These are phyloP conservation scores for Pseudogymnoascus sp. DNA, from an alignment of 2,329 filamentous ascomycete species.

Conservation along the genomic window DNA sequence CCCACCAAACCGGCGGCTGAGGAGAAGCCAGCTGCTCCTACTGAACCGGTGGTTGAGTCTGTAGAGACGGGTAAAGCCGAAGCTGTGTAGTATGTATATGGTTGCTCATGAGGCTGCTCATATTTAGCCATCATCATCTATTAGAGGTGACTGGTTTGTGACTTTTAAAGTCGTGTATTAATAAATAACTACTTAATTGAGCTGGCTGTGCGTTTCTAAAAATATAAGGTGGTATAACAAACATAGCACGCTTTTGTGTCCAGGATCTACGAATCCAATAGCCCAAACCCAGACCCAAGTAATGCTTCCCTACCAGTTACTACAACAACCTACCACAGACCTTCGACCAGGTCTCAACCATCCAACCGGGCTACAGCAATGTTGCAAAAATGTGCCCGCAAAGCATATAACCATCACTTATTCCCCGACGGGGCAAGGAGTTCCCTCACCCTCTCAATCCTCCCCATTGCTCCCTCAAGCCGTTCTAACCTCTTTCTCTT, in stretches of 20 bases:
- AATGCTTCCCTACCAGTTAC: neutral
- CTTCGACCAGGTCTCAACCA: neutral
- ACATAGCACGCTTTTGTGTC: neutral
- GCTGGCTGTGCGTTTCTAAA: neutral
- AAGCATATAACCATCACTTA: neutral
- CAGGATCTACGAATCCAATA: neutral
- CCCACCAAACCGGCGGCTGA: neutral
- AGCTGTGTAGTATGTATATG: neutral
- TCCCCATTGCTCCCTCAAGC: conserved; percentile 59
- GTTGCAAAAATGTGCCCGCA: neutral
- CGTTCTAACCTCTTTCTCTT: conserved; percentile 60
- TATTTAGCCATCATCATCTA: neutral
- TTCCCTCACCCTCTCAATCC: conserved; percentile 61
- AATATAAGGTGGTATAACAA: neutral
- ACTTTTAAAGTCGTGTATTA: neutral
- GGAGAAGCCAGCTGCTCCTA: neutral
- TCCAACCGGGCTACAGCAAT: neutral
- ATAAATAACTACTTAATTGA: conserved; percentile 1
- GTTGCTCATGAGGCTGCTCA: neutral
- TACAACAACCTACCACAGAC: neutral
- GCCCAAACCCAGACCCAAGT: neutral
- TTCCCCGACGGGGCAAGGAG: conserved; percentile 35
- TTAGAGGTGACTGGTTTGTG: neutral
- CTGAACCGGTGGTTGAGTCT: neutral
- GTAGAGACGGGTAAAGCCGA: neutral